Percentiles rank a stretch among this genome's conserved stretches.
phyloP scores from a whole-genome alignment of 1,284 basidiomycete species.

The Ganoderma meredithae region DNA sequence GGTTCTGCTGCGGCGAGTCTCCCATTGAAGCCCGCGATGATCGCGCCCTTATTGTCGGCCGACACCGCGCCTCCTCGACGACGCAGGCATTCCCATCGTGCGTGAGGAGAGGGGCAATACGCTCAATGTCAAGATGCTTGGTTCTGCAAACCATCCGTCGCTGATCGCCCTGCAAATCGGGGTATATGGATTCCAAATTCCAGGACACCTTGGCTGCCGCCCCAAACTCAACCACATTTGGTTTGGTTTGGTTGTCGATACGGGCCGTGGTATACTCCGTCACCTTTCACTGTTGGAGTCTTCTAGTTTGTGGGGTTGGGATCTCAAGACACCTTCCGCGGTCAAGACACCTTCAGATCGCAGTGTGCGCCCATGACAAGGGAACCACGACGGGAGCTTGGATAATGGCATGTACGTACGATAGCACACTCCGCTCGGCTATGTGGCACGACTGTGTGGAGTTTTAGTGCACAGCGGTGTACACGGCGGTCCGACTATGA shows the following conservation, averaged over 20 bases:
- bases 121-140: background rate
- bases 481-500: background rate
- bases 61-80: background rate
- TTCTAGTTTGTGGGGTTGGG: background rate
- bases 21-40: background rate
- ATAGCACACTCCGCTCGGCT: background rate
- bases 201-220: background rate
- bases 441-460: background rate
- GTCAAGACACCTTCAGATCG: background rate
- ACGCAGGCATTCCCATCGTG: background rate
- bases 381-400: background rate
- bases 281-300: background rate
- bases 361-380: background rate
- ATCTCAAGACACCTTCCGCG: background rate
- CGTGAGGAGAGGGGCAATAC: background rate
- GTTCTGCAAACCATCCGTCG: background rate
- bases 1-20: background rate
- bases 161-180: background rate
- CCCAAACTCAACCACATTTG: background rate
- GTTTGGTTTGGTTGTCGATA: background rate
- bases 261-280: background rate
- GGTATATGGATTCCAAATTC: background rate
- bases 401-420: background rate
- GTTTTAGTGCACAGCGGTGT: background rate
- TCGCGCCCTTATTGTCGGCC: conserved; percentile 1